These are phyloP conservation scores for Darksidea phi DNA, from an alignment of 495 filamentous ascomycete genomes.

Conservation along the genomic window DNA sequence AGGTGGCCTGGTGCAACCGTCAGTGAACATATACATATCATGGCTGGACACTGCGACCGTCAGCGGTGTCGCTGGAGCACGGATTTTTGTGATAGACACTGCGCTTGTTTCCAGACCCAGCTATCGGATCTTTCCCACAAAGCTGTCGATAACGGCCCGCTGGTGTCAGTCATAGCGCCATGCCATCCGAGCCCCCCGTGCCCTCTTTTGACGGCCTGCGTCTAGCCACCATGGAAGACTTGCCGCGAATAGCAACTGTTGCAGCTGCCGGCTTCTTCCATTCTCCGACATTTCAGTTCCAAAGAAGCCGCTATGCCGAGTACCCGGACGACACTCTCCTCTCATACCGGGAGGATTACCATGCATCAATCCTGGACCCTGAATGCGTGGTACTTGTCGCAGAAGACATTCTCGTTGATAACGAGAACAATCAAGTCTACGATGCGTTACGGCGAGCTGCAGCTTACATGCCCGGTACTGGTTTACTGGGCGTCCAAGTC, in stretches of 20 bases:
- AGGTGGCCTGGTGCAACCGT: no score
- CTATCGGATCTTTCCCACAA: no score
- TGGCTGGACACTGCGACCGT: no score
- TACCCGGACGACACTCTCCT: conserved; percentile 28
- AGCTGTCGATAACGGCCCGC: no score
- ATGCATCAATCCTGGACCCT: conserved; percentile 18
- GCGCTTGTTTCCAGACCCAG: no score
- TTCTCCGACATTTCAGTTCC: conserved; percentile 33
- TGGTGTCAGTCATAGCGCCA: background rate
- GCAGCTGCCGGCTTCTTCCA: conserved; percentile 31
- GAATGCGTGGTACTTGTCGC: conserved; percentile 20
- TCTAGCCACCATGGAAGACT: conserved; percentile 22
- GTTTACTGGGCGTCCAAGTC: no score
- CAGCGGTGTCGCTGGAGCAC: no score
- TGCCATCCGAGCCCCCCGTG: conserved; percentile 5
- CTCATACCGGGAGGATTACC: conserved; percentile 25
- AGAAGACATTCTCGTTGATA: conserved; percentile 9
- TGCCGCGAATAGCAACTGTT: conserved; percentile 28
- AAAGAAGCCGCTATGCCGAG: conserved; percentile 22
- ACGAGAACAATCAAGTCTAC: conserved; percentile 12
- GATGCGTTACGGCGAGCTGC: conserved; percentile 12
- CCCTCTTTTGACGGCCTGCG: conserved; percentile 23
- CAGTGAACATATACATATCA: no score
- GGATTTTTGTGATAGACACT: no score
- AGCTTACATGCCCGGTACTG: background rate